Base-by-base conservation (phyloP, 768 basidiomycete genomes). In the Rhodotorula diobovata region DNA sequence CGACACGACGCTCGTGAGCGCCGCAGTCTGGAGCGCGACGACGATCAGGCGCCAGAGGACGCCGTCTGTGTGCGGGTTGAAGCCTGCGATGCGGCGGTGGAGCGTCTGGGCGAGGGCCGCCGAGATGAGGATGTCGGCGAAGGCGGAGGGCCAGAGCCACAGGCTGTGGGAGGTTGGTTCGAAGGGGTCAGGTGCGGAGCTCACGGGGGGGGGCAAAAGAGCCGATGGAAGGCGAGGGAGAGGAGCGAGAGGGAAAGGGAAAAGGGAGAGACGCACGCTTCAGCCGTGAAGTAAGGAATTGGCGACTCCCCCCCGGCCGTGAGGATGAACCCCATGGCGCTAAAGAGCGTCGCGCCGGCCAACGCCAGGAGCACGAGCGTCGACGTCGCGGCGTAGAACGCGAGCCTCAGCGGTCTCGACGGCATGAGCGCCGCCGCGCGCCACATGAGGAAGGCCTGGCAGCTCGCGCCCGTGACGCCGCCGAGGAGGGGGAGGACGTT, bases 41-140 rank as follows among this genome's bases (percentile, higher is more conserved):
- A 62, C 10, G 43, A 66, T 71, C 9, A 71, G 56, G 32, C 61
- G 61, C 15, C 48, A 39, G 0, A 71, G 55, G 15, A 63, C 37
- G 7, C 43, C 58, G 48, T 71, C 70, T 14, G 70, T 71, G 16
- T 10, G 23, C 2, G 5, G 5, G 61, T 66, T 65, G 56, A 71
- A 66, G 55, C 61, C 54, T 6, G 65, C 65, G 48, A 71, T 66
- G 35, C 70, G 65, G 12, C 18, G 7, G 32, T 61, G 28, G n/a
- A 71, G 61, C 28, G 56, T 66, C 28, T 25, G 34, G n/a, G 70
- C 54, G 61, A 71, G 61, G 0, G 65, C 70, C 61, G 57, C 23
- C 8, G 65, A 61, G 37, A 71, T 60, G 55, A 61, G 61, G 18
- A 43, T 9, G 39, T 71, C 70, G 37, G 61, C 70, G 3, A 41